A percentile compares a stretch with the other conserved stretches of the same genome.
These are phyloP conservation scores for Ophiostoma piceae DNA, from an alignment of 2,329 filamentous ascomycete genomes.

Conservation along the genomic window DNA sequence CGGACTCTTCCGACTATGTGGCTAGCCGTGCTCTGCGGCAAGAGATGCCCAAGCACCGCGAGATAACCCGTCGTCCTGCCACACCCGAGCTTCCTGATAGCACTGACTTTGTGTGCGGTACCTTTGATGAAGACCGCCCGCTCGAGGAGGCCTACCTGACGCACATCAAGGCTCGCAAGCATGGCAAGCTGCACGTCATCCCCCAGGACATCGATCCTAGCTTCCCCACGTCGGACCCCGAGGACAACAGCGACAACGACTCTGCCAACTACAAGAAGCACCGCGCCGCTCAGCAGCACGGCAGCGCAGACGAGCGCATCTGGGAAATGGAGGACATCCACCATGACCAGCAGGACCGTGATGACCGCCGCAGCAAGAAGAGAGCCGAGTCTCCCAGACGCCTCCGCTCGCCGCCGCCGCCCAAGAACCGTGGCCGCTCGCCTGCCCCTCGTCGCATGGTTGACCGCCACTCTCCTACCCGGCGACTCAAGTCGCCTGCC, in stretches of 20 bases:
- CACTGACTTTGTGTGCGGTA: conserved; percentile 98
- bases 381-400: conserved; percentile 56
- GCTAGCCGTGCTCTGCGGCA: conserved; percentile 38
- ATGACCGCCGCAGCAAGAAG: conserved; percentile 47
- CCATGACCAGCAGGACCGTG: conserved; percentile 53
- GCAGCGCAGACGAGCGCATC: conserved; percentile 59
- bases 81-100: conserved; percentile 89
- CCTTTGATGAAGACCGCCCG: conserved; percentile 88
- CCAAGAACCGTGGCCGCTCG: conserved; percentile 49
- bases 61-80: conserved; percentile 54
- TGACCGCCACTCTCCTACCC: conserved; percentile 64
- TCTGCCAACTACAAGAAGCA: conserved; percentile 31
- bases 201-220: conserved; percentile 98
- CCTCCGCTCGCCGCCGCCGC: conserved; percentile 52
- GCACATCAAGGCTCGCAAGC: conserved; percentile 73
- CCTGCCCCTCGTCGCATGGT: conserved; percentile 57
- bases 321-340: conserved; percentile 64
- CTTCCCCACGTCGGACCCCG: conserved; percentile 89
- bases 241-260: conserved; percentile 75
- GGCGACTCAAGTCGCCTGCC: conserved; percentile 62
- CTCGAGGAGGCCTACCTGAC: conserved; percentile 91
- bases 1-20: conserved; percentile 58
- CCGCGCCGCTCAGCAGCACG: conserved; percentile 30
- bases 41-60: conserved; percentile 34
- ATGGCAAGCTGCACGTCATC: conserved; percentile 71